These are phyloP conservation scores for Eucalyptus curtisii DNA, from an alignment of 345 rosid genomes.

Conservation along the genomic window DNA sequence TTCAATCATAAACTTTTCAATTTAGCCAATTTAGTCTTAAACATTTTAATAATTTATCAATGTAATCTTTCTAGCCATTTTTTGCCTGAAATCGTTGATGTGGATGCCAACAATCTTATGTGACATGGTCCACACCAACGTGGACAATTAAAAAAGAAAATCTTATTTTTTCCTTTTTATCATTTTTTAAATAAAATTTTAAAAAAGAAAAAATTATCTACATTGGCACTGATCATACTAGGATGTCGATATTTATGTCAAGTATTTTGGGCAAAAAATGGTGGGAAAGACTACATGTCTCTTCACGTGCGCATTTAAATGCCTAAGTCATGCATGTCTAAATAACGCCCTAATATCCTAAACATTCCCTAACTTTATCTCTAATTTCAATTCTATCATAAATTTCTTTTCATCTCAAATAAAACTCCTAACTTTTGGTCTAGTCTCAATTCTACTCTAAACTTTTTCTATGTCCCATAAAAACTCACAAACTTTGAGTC, in stretches of 20 bases:
- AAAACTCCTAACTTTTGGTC: too few species aligned
- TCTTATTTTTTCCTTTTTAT: too few species aligned
- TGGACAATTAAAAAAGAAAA: not conserved
- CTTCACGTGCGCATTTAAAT: too few species aligned
- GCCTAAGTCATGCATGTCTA: too few species aligned
- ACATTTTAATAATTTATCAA: rapidly evolving
- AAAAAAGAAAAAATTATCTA: rapidly evolving
- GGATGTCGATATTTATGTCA: rapidly evolving
- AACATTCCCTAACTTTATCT: too few species aligned
- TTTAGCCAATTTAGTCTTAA: rapidly evolving
- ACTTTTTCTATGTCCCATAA: too few species aligned
- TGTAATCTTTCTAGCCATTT: rapidly evolving
- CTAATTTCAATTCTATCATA: too few species aligned
- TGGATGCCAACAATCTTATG: not conserved
- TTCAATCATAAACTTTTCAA: rapidly evolving
- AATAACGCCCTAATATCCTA: too few species aligned
- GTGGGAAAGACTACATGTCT: not conserved
- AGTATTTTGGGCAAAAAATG: not conserved
- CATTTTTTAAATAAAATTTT: not conserved
- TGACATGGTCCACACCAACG: not conserved
- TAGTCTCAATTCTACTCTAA: too few species aligned
- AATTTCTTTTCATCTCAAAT: too few species aligned
- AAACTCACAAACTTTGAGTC: too few species aligned
- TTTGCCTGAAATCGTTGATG: rapidly evolving
- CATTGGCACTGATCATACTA: rapidly evolving